Evolutionary conservation across 768 basidiomycete species (phyloP), one percentile per base, ranked within the genome.

Genomic region (Auricularia sp.): DNA sequence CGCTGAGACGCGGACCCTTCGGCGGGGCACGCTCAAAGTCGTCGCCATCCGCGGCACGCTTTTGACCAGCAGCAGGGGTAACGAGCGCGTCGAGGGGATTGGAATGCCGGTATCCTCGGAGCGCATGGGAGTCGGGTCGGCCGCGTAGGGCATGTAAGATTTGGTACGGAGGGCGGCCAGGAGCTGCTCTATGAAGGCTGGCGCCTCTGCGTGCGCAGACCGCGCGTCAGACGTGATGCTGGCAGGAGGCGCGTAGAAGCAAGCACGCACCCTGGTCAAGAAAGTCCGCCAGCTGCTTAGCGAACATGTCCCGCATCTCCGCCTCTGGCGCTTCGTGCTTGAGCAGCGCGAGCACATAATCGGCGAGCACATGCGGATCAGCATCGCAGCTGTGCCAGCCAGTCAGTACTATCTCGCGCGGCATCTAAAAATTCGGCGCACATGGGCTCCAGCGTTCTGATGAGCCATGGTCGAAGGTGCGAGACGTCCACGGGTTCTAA

Each of bases 271-370:
- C 89, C 77, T 90, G 88, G 77, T 96, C 94, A 33, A 98, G 81
- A 74, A 98, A 98, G 74, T 97, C 95, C 63, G 88, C 88, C 63
- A 98, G 80, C 72, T 97, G 92, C 0, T 81, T 70, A 1, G 79
- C 73, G 64, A 97, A 78, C 71, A 93, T 90, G 68, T 85, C 84
- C 68, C 89, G 82, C 82, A 98, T 87, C 67, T 95, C 91, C 29
- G 76, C 74, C 72, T 94, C 90, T 3, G 89, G 81, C 1, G 87
- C 88, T 75, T 92, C 91, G 73, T 95, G 92, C 74, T 93, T 93
- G 65, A 98, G 78, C 62, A 98, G 79, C 16, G 96, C 96, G 61
- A 97, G 84, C 69, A 98, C 88, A 74, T 98, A 98, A 73, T 98
- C 93, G 3, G 92, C 88, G 62, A 98, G 85, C 36, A 93, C 92